phyloP scores from a whole-genome alignment of 352 stramenopile genomes.

The Globisporangium paddicum region DNA sequence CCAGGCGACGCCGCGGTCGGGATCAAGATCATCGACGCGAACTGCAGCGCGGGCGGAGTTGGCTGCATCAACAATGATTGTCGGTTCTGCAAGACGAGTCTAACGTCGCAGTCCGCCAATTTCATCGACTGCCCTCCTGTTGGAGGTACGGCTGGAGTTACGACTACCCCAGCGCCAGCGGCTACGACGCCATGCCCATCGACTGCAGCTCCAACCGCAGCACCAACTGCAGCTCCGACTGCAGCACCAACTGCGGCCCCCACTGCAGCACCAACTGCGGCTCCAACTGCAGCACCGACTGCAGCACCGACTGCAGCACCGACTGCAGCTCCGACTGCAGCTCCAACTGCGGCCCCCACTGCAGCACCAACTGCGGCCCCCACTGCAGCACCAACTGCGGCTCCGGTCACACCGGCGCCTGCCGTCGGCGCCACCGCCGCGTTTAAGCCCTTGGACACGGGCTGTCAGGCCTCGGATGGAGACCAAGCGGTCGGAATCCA shows the following conservation, averaged over 20 bases:
- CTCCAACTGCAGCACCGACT: neutral
- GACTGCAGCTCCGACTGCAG: neutral
- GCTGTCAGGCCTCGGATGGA: neutral
- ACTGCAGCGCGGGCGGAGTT: slow-evolving; percentile 18
- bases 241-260: neutral
- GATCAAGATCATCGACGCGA: slow-evolving; percentile 23
- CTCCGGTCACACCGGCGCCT: no score
- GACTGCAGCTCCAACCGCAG: neutral
- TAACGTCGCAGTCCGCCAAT: neutral
- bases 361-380: neutral
- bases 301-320: neutral
- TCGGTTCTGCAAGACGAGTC: slow-evolving; percentile 28
- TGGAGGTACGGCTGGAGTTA: neutral
- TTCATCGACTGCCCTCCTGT: neutral
- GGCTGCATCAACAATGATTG: slow-evolving; percentile 32
- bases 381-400: neutral
- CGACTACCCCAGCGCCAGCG: neutral
- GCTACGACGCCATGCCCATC: neutral
- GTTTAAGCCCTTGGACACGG: no score
- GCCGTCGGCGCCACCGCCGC: no score
- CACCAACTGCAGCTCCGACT: neutral
- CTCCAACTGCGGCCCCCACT: neutral
- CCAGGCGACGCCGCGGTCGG: slow-evolving; percentile 18
- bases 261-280: neutral
- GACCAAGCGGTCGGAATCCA: slow-evolving; percentile 2